Evolutionary conservation across 2,329 filamentous ascomycete species (phyloP).

Genomic region (Arachnomyces sp.): DNA sequence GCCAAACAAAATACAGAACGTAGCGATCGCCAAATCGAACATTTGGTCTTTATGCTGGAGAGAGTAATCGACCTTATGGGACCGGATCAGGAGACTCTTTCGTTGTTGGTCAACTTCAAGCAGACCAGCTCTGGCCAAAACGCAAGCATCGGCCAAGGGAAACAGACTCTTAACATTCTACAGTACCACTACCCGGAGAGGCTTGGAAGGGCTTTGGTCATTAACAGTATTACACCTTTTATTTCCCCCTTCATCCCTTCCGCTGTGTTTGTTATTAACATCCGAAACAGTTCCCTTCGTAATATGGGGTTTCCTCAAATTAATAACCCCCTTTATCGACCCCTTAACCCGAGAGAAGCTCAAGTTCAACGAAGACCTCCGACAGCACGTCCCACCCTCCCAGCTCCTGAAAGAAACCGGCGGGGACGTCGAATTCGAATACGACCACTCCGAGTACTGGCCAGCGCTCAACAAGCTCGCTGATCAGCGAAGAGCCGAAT

Average conservation of each 20-base stretch:
- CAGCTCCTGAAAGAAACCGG: slow-evolving; percentile 76
- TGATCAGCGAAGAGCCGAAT: slow-evolving; percentile 55
- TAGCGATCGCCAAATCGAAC: slow-evolving; percentile 79
- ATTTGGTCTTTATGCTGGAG: slow-evolving; percentile 94
- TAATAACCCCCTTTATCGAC: slow-evolving; percentile 94
- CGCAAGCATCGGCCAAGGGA: slow-evolving; percentile 67
- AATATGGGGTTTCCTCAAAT: slow-evolving; percentile 88
- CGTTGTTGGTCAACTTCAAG: slow-evolving; percentile 88
- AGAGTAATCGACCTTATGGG: slow-evolving; percentile 80
- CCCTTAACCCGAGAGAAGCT: slow-evolving; percentile 89
- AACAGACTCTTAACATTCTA: slow-evolving; percentile 80
- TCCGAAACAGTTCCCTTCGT: slow-evolving; percentile 68
- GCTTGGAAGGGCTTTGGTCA: slow-evolving; percentile 78
- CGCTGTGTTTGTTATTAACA: not conserved
- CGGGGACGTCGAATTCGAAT: slow-evolving; percentile 80
- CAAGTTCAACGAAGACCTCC: slow-evolving; percentile 93
- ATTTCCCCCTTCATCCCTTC: slow-evolving; percentile 1
- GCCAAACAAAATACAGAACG: slow-evolving; percentile 87
- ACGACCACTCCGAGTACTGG: slow-evolving; percentile 87
- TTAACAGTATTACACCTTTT: slow-evolving; percentile 63
- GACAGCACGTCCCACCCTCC: slow-evolving; percentile 67
- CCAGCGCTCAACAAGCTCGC: slow-evolving; percentile 69
- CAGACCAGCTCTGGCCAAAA: slow-evolving; percentile 67
- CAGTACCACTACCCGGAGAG: slow-evolving; percentile 95
- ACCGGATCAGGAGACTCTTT: slow-evolving; percentile 75